These are phyloP conservation scores for Russula earlei DNA, from an alignment of 768 basidiomycete species.

Conservation along the genomic window DNA sequence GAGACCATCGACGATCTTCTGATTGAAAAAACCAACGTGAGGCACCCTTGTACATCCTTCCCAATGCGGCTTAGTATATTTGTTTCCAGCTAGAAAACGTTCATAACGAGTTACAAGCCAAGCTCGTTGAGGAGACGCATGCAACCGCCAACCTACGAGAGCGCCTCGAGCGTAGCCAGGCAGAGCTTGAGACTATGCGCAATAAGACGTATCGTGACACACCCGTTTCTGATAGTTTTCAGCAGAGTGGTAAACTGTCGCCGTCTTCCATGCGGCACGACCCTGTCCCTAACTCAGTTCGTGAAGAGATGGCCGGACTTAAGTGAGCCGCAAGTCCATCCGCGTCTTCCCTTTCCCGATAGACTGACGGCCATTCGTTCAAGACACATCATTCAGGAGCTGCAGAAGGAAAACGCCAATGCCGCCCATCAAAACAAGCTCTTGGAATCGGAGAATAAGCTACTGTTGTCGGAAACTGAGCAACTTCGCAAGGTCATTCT, in stretches of 20 bases:
- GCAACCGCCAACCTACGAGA: constrained; percentile 23
- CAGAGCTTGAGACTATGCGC: constrained; percentile 46
- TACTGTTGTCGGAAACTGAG: constrained; percentile 54
- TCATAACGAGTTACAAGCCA: constrained; percentile 1
- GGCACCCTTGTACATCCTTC: not conserved
- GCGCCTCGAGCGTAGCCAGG: constrained; percentile 32
- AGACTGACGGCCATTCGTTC: constrained; percentile 24
- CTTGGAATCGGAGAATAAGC: constrained; percentile 69
- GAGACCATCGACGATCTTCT: constrained; percentile 9
- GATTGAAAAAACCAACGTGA: constrained; percentile 11
- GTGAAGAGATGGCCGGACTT: constrained; percentile 72
- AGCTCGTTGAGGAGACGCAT: constrained; percentile 12
- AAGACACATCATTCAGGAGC: constrained; percentile 76
- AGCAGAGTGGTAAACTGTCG: constrained; percentile 25
- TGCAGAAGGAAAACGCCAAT: constrained; percentile 70
- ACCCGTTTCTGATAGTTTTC: constrained; percentile 32
- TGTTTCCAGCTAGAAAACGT: constrained; percentile 7
- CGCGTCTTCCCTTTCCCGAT: not conserved
- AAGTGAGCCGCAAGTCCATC: constrained; percentile 43
- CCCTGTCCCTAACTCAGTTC: constrained; percentile 28
- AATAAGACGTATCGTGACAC: constrained; percentile 55
- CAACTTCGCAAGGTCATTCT: constrained; percentile 59
- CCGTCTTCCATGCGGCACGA: constrained; percentile 38
- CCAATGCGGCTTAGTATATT: not conserved
- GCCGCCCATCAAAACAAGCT: constrained; percentile 55